Conservation (phyloP, 345 rosid genomes). For the Triadica sebifera region DNA sequence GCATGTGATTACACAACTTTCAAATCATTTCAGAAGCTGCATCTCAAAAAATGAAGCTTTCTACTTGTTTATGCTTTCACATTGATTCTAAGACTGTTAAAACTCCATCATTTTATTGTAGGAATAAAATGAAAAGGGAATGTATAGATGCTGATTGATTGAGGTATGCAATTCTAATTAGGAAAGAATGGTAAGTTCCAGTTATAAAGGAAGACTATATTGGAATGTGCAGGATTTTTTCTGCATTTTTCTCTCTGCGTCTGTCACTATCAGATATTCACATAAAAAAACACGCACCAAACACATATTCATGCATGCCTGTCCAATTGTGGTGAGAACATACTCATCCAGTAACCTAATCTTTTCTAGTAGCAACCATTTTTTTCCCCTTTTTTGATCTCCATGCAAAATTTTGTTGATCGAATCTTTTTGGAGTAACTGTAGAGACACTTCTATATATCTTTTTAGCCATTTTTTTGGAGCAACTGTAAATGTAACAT, state of each 20-base stretch:
- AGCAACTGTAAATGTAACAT: no score
- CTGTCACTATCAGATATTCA: background rate
- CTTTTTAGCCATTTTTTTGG: no score
- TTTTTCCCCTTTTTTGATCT: background rate
- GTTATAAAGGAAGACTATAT: background rate
- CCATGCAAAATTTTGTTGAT: no score
- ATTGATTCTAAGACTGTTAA: constrained; percentile 7
- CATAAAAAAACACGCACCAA: background rate
- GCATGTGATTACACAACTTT: constrained; percentile 10
- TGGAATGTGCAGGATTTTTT: background rate
- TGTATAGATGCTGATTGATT: background rate
- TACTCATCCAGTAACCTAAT: background rate
- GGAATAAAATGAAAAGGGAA: constrained; percentile 14
- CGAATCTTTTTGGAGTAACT: background rate
- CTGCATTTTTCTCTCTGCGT: background rate
- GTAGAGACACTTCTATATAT: no score
- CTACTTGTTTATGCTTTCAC: constrained; percentile 24
- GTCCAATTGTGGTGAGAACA: background rate
- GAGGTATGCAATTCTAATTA: background rate
- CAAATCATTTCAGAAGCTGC: constrained; percentile 22
- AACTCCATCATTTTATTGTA: constrained; percentile 4
- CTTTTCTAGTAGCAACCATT: background rate
- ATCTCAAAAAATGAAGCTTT: constrained; percentile 19
- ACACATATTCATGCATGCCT: background rate
- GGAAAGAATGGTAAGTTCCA: background rate